A percentile compares a stretch with the other conserved stretches of the same genome.
phyloP scores from a whole-genome alignment of 2,329 filamentous ascomycete species.

The Penicillium sp. region DNA sequence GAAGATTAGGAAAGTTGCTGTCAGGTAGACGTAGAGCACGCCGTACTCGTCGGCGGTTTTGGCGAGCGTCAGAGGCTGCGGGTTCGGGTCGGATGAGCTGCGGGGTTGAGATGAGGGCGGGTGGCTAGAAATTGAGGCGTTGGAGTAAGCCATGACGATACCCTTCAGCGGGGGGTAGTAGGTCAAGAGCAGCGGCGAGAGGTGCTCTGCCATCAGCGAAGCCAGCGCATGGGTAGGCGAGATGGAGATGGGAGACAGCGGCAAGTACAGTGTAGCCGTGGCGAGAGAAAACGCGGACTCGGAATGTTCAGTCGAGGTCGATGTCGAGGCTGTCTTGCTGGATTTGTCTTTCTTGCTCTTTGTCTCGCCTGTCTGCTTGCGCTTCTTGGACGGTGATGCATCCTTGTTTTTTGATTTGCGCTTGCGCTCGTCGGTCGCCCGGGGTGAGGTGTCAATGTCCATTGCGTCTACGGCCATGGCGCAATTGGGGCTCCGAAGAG shows the following conservation, averaged over 20 bases:
- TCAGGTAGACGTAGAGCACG: constrained; percentile 83
- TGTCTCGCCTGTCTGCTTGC: constrained; percentile 32
- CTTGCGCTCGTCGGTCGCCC: constrained; percentile 36
- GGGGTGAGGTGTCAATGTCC: constrained; percentile 36
- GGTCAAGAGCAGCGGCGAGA: constrained; percentile 62
- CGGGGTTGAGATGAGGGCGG: constrained; percentile 37
- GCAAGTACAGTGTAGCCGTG: constrained; percentile 71
- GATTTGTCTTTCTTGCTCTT: constrained; percentile 31
- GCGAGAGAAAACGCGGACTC: constrained; percentile 73
- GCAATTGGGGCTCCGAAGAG: constrained; percentile 24
- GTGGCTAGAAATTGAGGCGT: constrained; percentile 42
- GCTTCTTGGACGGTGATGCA: constrained; percentile 43
- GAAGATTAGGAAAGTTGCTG: constrained; percentile 81
- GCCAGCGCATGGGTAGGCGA: constrained; percentile 54
- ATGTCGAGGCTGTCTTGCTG: constrained; percentile 15
- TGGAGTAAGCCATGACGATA: constrained; percentile 55
- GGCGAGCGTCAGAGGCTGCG: constrained; percentile 43
- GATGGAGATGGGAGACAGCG: constrained; percentile 57
- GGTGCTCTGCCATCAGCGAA: constrained; percentile 59
- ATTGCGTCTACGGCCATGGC: constrained; percentile 41
- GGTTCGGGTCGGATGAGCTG: constrained; percentile 28
- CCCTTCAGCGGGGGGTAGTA: constrained; percentile 61
- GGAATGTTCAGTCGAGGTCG: constrained; percentile 29
- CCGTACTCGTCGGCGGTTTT: constrained; percentile 72
- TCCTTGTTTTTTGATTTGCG: constrained; percentile 49